Percentiles rank a stretch among this genome's conserved stretches.
phyloP scores from a whole-genome alignment of 306 rosid genomes.

The Prunus mongolica region DNA sequence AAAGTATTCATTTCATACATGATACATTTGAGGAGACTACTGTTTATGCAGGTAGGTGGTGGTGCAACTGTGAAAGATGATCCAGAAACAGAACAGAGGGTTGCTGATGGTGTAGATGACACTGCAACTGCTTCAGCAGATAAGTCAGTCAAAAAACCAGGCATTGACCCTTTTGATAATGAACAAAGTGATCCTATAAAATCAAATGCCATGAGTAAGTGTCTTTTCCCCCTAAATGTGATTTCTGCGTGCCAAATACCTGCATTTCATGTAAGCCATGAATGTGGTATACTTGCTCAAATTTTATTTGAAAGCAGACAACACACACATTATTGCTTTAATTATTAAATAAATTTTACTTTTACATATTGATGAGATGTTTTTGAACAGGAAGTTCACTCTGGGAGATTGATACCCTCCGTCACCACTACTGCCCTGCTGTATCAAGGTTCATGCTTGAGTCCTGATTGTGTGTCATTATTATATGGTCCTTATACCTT shows the following conservation, averaged over 20 bases:
- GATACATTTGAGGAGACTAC: slow-evolving; percentile 16
- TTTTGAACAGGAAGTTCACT: slow-evolving; percentile 82
- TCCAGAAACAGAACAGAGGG: slow-evolving; percentile 35
- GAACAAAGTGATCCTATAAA: slow-evolving; percentile 72
- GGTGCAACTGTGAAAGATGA: slow-evolving; percentile 39
- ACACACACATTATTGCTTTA: not conserved
- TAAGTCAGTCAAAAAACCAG: slow-evolving; percentile 37
- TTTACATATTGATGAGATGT: slow-evolving; percentile 26
- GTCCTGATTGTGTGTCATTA: not conserved
- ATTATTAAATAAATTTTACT: not conserved
- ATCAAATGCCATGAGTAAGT: slow-evolving; percentile 80
- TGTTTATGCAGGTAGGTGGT: slow-evolving; percentile 47
- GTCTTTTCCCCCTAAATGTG: slow-evolving; percentile 13
- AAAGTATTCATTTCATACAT: not conserved
- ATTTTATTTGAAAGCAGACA: not conserved
- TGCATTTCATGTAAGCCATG: not conserved
- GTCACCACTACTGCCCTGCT: slow-evolving; percentile 88
- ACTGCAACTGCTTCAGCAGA: slow-evolving; percentile 26
- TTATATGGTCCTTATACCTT: not conserved
- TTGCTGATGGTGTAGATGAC: slow-evolving; percentile 26
- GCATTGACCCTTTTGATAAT: slow-evolving; percentile 65
- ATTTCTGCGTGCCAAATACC: not conserved
- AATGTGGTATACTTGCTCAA: not conserved
- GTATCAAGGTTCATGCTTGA: slow-evolving; percentile 64
- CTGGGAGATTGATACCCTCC: slow-evolving; percentile 85